A percentile compares a stretch with the other conserved stretches of the same genome.
Evolutionary conservation across 2,329 filamentous ascomycete genomes (phyloP).

Genomic region (Colletotrichum melonis): DNA sequence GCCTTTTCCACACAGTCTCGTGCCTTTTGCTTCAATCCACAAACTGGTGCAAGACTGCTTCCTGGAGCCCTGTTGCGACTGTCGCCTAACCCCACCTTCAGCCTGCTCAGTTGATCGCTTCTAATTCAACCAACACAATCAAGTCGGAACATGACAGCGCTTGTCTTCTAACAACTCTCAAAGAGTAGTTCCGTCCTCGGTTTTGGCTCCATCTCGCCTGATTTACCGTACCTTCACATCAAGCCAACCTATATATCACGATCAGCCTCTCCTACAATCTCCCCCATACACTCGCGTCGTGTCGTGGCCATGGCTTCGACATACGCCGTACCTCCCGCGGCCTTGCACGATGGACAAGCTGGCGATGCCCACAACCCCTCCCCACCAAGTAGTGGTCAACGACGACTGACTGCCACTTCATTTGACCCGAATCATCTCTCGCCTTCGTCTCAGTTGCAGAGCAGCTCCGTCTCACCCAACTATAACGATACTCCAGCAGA

Average conservation of each 20-base stretch:
- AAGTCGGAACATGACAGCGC: conserved; percentile 28
- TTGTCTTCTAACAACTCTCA: not conserved
- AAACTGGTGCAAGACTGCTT: not conserved
- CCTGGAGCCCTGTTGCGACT: not conserved
- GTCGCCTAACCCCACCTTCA: not conserved
- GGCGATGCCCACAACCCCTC: conserved; percentile 47
- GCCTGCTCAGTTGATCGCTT: not conserved
- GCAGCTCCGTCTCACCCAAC: conserved; percentile 53
- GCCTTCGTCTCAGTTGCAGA: conserved; percentile 54
- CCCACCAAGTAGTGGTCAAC: conserved; percentile 38
- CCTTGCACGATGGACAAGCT: conserved; percentile 50
- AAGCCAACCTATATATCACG: not conserved
- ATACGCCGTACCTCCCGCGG: conserved; percentile 54
- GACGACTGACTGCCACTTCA: conserved; percentile 44
- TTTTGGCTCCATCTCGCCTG: conserved; percentile 14
- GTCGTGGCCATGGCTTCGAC: conserved; percentile 56
- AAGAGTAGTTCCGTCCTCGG: conserved; percentile 4
- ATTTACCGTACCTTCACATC: not conserved
- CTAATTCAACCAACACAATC: not conserved
- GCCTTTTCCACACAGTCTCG: not conserved
- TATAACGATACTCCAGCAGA: conserved; percentile 56
- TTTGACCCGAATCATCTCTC: conserved; percentile 53
- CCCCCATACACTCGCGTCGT: not conserved
- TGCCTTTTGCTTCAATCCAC: not conserved
- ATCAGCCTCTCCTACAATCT: not conserved